These are phyloP conservation scores for Neurospora sp. DNA, from an alignment of 495 filamentous ascomycete genomes.

Conservation along the genomic window DNA sequence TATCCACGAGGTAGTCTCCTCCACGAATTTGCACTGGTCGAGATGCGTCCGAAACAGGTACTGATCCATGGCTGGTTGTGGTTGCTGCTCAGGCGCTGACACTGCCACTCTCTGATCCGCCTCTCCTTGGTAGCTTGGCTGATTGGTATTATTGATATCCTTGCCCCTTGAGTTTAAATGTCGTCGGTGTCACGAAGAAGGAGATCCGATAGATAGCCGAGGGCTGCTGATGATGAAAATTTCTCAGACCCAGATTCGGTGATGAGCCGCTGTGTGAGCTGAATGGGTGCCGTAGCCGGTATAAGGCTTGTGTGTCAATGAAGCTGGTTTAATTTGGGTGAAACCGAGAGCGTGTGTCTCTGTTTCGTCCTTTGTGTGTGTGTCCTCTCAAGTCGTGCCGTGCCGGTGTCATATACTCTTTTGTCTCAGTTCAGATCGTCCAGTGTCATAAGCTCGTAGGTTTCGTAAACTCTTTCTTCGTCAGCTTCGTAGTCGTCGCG, in stretches of 20 bases:
- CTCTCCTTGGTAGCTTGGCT: not conserved
- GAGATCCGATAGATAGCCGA: not conserved
- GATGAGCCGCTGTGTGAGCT: not conserved
- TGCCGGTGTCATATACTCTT: not conserved
- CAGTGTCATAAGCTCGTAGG: not conserved
- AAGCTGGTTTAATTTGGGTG: not conserved
- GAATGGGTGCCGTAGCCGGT: not conserved
- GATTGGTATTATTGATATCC: not conserved
- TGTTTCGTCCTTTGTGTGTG: not conserved
- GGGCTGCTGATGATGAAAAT: not conserved
- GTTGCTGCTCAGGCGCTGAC: not conserved
- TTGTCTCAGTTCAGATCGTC: not conserved
- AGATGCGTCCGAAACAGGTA: slow-evolving; percentile 40
- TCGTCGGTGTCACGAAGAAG: not conserved
- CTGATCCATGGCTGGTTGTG: slow-evolving; percentile 36
- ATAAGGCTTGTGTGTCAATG: not conserved
- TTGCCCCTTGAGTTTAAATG: not conserved
- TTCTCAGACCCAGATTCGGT: not conserved
- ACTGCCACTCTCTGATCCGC: not conserved
- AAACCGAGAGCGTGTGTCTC: not conserved
- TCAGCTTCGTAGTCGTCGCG: not conserved
- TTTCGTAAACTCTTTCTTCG: not conserved
- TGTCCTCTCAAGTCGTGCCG: not conserved
- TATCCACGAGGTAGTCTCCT: slow-evolving; percentile 39
- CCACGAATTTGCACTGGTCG: slow-evolving; percentile 28